Evolutionary conservation across 2,329 filamentous ascomycete species (phyloP).

Genomic region (Pseudocercospora cruenta): DNA sequence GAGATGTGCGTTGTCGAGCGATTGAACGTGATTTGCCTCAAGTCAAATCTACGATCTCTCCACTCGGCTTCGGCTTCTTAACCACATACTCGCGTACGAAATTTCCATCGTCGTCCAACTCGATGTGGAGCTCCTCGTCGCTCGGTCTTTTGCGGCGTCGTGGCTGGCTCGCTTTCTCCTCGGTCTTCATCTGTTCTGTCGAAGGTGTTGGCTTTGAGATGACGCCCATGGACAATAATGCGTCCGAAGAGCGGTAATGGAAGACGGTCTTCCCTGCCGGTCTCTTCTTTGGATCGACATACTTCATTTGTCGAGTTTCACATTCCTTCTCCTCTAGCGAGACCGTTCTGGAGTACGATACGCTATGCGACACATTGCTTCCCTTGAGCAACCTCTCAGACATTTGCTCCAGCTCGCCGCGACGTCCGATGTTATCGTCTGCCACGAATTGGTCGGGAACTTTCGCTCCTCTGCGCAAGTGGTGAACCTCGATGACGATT

Average conservation of each 20-base stretch:
- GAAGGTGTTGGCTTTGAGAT: background rate
- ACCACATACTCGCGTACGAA: background rate
- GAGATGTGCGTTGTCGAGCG: too few species aligned
- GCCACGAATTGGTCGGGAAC: background rate
- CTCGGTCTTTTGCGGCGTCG: background rate
- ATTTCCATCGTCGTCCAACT: constrained; percentile 19
- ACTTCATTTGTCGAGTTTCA: background rate
- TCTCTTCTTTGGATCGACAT: constrained; percentile 3
- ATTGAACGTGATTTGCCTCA: too few species aligned
- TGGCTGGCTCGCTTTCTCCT: background rate
- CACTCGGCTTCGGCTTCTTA: background rate
- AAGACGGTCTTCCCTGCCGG: constrained; percentile 8
- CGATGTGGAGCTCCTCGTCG: constrained; percentile 13
- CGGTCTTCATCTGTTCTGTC: background rate
- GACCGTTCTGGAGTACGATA: background rate
- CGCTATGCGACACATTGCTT: constrained; percentile 22
- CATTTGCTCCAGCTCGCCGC: constrained; percentile 8
- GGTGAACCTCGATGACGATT: constrained; percentile 2
- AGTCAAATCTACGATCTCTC: background rate
- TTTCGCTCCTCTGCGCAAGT: background rate
- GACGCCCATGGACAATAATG: background rate
- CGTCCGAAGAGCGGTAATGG: constrained; percentile 12
- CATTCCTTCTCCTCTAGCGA: background rate
- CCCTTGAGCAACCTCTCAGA: constrained; percentile 29
- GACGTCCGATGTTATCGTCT: background rate